phyloP scores from a whole-genome alignment of 352 stramenopile species.

The Phytophthora crassamura region DNA sequence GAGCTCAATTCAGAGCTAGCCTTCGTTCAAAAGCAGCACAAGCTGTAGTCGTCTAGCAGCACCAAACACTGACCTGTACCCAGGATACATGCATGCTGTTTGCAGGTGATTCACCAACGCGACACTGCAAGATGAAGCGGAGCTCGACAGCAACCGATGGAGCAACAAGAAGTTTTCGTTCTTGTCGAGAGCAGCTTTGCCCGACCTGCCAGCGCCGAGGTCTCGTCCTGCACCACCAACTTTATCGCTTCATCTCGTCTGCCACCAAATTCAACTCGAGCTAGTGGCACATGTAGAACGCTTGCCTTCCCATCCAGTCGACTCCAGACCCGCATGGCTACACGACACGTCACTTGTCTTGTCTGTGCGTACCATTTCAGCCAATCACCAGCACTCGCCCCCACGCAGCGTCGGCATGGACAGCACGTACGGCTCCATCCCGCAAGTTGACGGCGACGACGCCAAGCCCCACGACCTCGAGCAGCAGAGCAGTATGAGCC shows the following conservation, averaged over 20 bases:
- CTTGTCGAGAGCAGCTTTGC: too few species aligned
- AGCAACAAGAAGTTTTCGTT: background rate
- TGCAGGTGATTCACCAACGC: background rate
- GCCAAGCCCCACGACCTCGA: conserved; percentile 24
- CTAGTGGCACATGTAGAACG: too few species aligned
- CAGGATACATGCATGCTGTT: background rate
- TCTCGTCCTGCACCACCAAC: too few species aligned
- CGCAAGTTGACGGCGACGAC: conserved; percentile 32
- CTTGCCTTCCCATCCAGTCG: background rate
- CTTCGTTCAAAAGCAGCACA: too few species aligned
- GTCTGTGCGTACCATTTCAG: conserved; percentile 25
- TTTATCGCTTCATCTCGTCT: too few species aligned
- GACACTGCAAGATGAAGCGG: background rate
- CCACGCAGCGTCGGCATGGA: conserved; percentile 12
- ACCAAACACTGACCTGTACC: too few species aligned
- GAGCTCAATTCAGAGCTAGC: background rate
- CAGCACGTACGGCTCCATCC: conserved; percentile 39
- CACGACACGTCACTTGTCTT: conserved; percentile 16
- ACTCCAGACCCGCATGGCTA: conserved; percentile 13
- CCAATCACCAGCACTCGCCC: conserved; percentile 31
- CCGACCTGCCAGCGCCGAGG: too few species aligned
- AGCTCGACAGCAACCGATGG: too few species aligned
- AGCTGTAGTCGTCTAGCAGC: too few species aligned
- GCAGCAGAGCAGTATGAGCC: conserved; percentile 48
- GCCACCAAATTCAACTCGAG: too few species aligned